Percentiles rank a stretch among this genome's conserved stretches.
Conservation (phyloP, 495 filamentous ascomycete species). For the Penicillium coprophilum region DNA sequence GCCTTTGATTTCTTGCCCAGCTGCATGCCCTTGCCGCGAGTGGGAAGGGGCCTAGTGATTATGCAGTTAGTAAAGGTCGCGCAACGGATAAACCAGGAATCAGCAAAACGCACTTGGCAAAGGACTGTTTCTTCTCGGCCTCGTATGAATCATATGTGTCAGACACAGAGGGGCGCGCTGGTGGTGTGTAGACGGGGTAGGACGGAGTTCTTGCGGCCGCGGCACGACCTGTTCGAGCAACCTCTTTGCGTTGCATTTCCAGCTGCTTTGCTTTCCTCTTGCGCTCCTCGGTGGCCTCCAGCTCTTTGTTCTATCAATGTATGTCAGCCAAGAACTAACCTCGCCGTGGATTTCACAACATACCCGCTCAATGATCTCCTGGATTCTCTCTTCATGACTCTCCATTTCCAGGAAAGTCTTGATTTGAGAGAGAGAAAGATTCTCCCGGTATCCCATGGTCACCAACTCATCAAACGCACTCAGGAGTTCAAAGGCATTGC, state of each 20-base stretch:
- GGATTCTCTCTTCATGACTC: conserved; percentile 96
- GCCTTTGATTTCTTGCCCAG: conserved; percentile 97
- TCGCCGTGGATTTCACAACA: conserved; percentile 15
- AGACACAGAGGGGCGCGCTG: conserved; percentile 65
- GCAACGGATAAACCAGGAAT: not conserved
- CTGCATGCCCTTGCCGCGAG: conserved; percentile 96
- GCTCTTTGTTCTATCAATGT: conserved; percentile 80
- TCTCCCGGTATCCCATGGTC: conserved; percentile 92
- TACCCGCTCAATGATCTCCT: conserved; percentile 94
- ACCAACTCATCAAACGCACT: conserved; percentile 97
- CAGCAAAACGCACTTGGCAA: conserved; percentile 58
- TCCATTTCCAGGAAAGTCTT: conserved; percentile 99
- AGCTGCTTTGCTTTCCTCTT: conserved; percentile 97
- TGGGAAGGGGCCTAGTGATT: conserved; percentile 56
- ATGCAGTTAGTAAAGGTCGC: conserved; percentile 9
- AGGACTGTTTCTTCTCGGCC: conserved; percentile 92
- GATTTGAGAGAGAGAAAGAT: conserved; percentile 90
- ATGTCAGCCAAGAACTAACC: conserved; percentile 20
- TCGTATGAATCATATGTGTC: conserved; percentile 92
- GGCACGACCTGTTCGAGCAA: conserved; percentile 58
- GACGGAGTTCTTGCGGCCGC: conserved; percentile 67
- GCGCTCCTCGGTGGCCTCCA: conserved; percentile 95
- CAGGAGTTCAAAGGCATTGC: conserved; percentile 92
- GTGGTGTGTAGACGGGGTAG: conserved; percentile 88
- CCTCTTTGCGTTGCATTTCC: conserved; percentile 96